A percentile compares a stretch with the other conserved stretches of the same genome.
These are phyloP conservation scores for Clarkia xantiana DNA, from an alignment of 345 rosid species.

Conservation along the genomic window DNA sequence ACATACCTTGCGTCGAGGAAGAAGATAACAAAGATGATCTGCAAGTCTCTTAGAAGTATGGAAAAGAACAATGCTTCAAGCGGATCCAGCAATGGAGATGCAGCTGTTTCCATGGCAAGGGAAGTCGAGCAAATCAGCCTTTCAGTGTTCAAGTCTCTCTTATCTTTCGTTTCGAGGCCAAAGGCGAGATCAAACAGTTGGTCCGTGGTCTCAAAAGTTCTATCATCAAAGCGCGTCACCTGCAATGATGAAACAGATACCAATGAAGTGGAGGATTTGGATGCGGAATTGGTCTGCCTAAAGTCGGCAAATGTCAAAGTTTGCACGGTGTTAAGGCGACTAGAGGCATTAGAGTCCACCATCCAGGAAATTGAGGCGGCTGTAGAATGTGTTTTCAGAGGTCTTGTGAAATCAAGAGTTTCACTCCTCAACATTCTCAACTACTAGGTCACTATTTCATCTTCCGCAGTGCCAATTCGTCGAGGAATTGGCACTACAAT, in stretches of 20 bases:
- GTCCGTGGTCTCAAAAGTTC: slow-evolving; percentile 10
- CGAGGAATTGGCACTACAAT: too few relatives aligned
- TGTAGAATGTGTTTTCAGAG: slow-evolving; percentile 24
- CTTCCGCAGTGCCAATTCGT: background rate
- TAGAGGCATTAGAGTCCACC: slow-evolving; percentile 19
- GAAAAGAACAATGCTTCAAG: background rate
- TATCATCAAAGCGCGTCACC: background rate
- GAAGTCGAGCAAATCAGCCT: background rate
- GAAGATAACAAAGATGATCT: background rate
- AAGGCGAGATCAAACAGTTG: slow-evolving; percentile 1
- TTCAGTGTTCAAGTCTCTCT: slow-evolving; percentile 6
- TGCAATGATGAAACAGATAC: slow-evolving; percentile 1
- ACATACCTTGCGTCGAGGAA: slow-evolving; percentile 7
- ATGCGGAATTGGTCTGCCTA: slow-evolving; percentile 7
- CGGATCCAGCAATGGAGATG: background rate
- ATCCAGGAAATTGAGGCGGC: slow-evolving; percentile 25
- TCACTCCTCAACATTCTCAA: slow-evolving; percentile 26
- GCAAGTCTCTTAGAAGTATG: background rate
- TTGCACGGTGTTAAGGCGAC: slow-evolving; percentile 8
- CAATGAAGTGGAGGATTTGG: slow-evolving; percentile 12
- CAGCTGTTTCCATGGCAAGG: background rate
- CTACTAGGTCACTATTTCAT: slow-evolving; percentile 1
- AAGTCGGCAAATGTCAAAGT: slow-evolving; percentile 11
- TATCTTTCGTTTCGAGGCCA: slow-evolving; percentile 4
- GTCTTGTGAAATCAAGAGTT: slow-evolving; percentile 31